phyloP scores from a whole-genome alignment of 768 basidiomycete genomes.

The Epithele typhae region DNA sequence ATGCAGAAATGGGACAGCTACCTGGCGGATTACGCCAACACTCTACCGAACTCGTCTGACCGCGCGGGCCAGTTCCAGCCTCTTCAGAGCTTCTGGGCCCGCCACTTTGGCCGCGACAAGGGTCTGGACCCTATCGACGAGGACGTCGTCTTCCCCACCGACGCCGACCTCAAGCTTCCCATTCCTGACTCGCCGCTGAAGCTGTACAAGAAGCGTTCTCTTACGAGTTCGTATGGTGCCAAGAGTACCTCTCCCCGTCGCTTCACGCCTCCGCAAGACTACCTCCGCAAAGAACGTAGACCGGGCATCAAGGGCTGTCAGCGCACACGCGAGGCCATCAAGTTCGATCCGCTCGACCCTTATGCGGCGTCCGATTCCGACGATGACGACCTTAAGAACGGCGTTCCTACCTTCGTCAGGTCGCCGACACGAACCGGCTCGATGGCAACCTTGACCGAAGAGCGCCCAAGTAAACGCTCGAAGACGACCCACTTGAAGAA shows the following conservation, averaged over 20 bases:
- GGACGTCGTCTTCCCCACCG: slow-evolving; percentile 25
- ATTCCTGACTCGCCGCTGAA: slow-evolving; percentile 12
- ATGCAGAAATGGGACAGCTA: slow-evolving; percentile 66
- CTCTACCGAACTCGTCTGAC: slow-evolving; percentile 40
- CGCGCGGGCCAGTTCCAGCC: slow-evolving; percentile 59
- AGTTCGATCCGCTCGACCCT: slow-evolving; percentile 28
- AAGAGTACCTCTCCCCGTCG: slow-evolving; percentile 10
- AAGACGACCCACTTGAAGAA: background rate
- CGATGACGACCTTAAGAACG: slow-evolving; percentile 28
- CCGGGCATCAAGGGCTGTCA: slow-evolving; percentile 17
- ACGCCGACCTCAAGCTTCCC: slow-evolving; percentile 21
- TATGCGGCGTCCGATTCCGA: slow-evolving; percentile 18
- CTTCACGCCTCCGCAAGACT: slow-evolving; percentile 15
- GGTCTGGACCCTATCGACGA: slow-evolving; percentile 14
- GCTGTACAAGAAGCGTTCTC: slow-evolving; percentile 17
- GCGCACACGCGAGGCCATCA: slow-evolving; percentile 40
- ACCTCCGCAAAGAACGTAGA: slow-evolving; percentile 13
- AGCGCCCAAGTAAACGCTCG: slow-evolving; percentile 1
- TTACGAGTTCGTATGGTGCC: slow-evolving; percentile 11
- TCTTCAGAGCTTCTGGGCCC: slow-evolving; percentile 49
- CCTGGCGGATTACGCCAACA: slow-evolving; percentile 52
- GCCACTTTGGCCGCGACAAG: slow-evolving; percentile 20
- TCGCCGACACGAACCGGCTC: slow-evolving; percentile 18
- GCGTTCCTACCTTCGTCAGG: slow-evolving; percentile 11
- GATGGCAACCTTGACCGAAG: slow-evolving; percentile 22